A percentile compares a stretch with the other conserved stretches of the same genome.
Conservation (phyloP, 805 yeast species). For the Kodamaea leandrae region DNA sequence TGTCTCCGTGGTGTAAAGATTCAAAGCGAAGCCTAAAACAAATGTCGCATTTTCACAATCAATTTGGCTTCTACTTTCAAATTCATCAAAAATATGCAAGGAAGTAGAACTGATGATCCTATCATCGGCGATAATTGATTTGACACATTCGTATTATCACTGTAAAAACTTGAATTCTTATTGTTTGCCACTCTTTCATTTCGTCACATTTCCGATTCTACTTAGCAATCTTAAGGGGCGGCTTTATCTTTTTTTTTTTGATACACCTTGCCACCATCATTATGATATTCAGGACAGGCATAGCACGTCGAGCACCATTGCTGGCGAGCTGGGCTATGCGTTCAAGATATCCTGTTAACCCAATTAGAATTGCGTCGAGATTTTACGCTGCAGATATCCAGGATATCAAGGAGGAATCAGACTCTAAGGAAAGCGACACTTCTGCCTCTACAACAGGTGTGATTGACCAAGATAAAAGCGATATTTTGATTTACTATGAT, state of each 20-base stretch:
- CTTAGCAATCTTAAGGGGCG: not conserved
- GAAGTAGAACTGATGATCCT: conserved; percentile 24
- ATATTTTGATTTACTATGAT: conserved; percentile 37
- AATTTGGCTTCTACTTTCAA: conserved; percentile 18
- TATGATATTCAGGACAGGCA: not conserved
- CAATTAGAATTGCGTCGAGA: not conserved
- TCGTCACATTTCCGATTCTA: not conserved
- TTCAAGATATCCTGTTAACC: not conserved
- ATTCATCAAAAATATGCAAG: conserved; percentile 20
- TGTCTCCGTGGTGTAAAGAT: conserved; percentile 28
- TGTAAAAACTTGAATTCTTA: not conserved
- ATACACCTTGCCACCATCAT: not conserved
- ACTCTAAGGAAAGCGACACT: conserved; percentile 24
- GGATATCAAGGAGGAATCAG: conserved; percentile 32
- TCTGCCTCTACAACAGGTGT: conserved; percentile 42
- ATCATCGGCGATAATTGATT: conserved; percentile 27
- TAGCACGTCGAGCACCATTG: too few relatives aligned
- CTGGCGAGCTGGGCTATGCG: too few relatives aligned
- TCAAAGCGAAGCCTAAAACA: conserved; percentile 35
- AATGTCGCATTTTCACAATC: conserved; percentile 16
- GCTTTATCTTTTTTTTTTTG: not conserved
- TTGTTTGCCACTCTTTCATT: too few relatives aligned
- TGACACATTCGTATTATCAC: conserved; percentile 24
- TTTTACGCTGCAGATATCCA: conserved; percentile 25
- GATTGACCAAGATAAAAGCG: conserved; percentile 31